These are phyloP conservation scores for Euphorbia celastroides DNA, from an alignment of 441 rosid species.

Conservation along the genomic window DNA sequence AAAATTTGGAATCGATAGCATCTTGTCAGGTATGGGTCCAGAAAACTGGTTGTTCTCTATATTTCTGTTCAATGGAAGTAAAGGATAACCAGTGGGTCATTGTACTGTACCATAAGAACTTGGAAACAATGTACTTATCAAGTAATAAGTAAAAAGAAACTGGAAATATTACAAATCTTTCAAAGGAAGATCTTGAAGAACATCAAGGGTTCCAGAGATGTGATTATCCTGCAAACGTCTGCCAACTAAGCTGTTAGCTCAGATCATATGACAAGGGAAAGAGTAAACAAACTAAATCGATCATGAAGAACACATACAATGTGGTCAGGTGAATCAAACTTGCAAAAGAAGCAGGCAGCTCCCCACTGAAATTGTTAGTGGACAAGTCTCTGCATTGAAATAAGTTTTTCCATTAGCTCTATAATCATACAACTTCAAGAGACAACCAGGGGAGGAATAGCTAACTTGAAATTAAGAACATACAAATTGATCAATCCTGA, in stretches of 20 bases:
- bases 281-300: background rate
- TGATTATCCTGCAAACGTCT: constrained; percentile 85
- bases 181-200: constrained; percentile 76
- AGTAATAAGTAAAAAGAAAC: background rate
- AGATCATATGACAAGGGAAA: constrained; percentile 2
- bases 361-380: constrained; percentile 69
- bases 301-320: constrained; percentile 43
- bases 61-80: constrained; percentile 48
- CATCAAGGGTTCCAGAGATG: constrained; percentile 75
- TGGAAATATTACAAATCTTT: constrained; percentile 60
- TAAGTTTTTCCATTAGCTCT: constrained; percentile 20
- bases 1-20: constrained; percentile 64
- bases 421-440: constrained; percentile 5
- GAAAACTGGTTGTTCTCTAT: constrained; percentile 76
- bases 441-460: constrained; percentile 8
- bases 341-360: constrained; percentile 66
- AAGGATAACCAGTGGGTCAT: constrained; percentile 11
- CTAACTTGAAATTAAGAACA: constrained; percentile 23
- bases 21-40: constrained; percentile 76
- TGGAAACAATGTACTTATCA: constrained; percentile 4
- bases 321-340: constrained; percentile 57
- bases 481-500: constrained; percentile 73
- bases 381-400: constrained; percentile 66
- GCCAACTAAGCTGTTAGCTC: constrained; percentile 38
- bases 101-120: constrained; percentile 5